Evolutionary conservation across 225 moss, liverwort and hornwort genomes (phyloP).

Genomic region (Physcomitrellopsis africana): DNA sequence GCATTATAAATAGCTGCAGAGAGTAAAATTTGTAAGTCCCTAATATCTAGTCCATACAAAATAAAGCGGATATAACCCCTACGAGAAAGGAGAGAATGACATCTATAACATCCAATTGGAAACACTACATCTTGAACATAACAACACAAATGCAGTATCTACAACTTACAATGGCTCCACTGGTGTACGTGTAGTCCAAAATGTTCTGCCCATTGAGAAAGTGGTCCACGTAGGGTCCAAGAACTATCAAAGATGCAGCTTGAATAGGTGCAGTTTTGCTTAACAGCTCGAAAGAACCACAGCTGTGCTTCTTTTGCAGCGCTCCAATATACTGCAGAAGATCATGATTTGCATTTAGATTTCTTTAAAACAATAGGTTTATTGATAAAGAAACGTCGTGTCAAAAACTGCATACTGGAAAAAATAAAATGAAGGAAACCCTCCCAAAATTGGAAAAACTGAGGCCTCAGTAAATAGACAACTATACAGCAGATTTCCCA

Average conservation of each 20-base stretch:
- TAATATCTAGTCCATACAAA: background rate
- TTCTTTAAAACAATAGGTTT: background rate
- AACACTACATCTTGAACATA: background rate
- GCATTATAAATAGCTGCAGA: constrained; percentile 65
- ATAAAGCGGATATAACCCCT: background rate
- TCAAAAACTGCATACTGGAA: too few relatives aligned
- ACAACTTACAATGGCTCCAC: constrained; percentile 59
- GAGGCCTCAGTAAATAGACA: too few relatives aligned
- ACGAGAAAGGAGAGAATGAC: background rate
- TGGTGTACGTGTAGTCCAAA: constrained; percentile 35
- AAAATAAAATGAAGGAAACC: background rate
- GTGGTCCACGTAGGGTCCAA: constrained; percentile 66
- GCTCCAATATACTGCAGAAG: constrained; percentile 65
- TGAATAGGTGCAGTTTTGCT: constrained; percentile 72
- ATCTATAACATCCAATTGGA: background rate
- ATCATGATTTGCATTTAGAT: background rate
- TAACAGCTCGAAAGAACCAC: constrained; percentile 65
- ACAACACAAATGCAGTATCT: background rate
- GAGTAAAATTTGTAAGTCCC: constrained; percentile 7
- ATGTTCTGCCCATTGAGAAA: constrained; percentile 49
- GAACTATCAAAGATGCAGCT: constrained; percentile 51
- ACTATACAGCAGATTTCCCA: too few relatives aligned
- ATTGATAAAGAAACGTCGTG: background rate
- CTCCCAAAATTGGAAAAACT: background rate
- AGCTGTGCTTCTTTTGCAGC: constrained; percentile 67